A percentile compares a stretch with the other conserved stretches of the same genome.
Evolutionary conservation across 2,329 filamentous ascomycete species (phyloP).

Genomic region (Clarireedia monteithiana): DNA sequence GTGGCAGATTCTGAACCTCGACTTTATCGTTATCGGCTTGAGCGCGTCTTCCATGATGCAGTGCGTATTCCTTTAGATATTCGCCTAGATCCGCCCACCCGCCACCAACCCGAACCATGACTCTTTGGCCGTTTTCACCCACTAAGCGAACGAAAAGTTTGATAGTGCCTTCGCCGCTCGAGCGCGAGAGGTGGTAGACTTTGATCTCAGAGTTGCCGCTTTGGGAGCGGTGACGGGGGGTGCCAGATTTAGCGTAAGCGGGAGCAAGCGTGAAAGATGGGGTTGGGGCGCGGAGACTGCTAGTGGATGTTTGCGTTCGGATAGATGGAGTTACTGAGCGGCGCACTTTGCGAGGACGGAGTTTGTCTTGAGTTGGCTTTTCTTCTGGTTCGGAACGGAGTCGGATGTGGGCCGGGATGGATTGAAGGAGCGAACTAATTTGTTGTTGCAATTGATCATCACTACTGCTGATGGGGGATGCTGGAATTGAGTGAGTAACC

Average conservation of each 20-base stretch:
- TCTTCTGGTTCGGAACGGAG: constrained; percentile 48
- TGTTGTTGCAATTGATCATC: constrained; percentile 71
- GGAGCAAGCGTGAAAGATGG: constrained; percentile 65
- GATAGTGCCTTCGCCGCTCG: constrained; percentile 77
- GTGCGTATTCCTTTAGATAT: constrained; percentile 87
- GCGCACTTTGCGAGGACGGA: constrained; percentile 30
- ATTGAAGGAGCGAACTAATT: constrained; percentile 70
- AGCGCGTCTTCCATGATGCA: constrained; percentile 76
- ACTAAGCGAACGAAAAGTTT: constrained; percentile 93
- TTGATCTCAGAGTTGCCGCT: constrained; percentile 68
- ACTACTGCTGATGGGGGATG: constrained; percentile 19
- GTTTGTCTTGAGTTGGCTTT: constrained; percentile 23
- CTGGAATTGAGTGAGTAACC: constrained; percentile 13
- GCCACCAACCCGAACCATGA: constrained; percentile 96
- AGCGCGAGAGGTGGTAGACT: constrained; percentile 82
- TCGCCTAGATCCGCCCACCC: constrained; percentile 98
- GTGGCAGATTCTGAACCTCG: constrained; percentile 48
- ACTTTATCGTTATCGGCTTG: constrained; percentile 43
- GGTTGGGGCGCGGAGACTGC: constrained; percentile 42
- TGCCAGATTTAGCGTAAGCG: constrained; percentile 36
- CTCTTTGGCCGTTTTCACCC: constrained; percentile 80
- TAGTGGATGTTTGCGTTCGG: constrained; percentile 17
- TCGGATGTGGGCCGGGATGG: constrained; percentile 72
- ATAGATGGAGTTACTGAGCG: constrained; percentile 25
- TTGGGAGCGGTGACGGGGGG: constrained; percentile 38